Evolutionary conservation across 352 stramenopile species (phyloP).

Genomic region (Globisporangium abappressorium): DNA sequence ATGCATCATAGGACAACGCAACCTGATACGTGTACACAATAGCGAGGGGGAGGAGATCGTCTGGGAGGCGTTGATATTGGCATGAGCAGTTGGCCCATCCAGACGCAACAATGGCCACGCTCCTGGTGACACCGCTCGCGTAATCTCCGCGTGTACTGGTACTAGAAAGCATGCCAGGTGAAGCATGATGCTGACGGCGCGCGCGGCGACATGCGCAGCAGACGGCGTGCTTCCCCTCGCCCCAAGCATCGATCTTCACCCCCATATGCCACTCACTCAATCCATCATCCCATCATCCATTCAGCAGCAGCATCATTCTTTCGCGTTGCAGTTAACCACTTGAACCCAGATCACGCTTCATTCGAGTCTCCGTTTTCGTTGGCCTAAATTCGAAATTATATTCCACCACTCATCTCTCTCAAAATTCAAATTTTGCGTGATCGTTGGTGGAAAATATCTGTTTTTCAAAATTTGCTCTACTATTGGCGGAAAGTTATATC

Average conservation of each 20-base stretch:
- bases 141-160: not conserved
- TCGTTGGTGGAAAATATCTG: not conserved
- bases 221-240: not conserved
- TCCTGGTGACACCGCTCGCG: not conserved
- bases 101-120: not conserved
- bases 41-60: not conserved
- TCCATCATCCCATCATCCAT: not conserved
- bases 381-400: not conserved
- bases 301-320: not conserved
- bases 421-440: not conserved
- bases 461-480: not conserved
- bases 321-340: not conserved
- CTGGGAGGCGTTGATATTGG: not conserved
- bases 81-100: slow-evolving; percentile 2
- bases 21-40: not conserved
- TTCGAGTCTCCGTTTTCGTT: not conserved
- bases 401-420: not conserved
- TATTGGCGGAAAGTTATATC: not conserved
- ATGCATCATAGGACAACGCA: not conserved
- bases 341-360: slow-evolving; percentile 5
- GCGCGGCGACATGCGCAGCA: not conserved
- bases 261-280: not conserved
- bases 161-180: not conserved
- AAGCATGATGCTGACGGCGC: not conserved
- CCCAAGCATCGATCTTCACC: not conserved